Evolutionary conservation across 1,284 basidiomycete species (phyloP).

Genomic region (Pterulicium gracile): DNA sequence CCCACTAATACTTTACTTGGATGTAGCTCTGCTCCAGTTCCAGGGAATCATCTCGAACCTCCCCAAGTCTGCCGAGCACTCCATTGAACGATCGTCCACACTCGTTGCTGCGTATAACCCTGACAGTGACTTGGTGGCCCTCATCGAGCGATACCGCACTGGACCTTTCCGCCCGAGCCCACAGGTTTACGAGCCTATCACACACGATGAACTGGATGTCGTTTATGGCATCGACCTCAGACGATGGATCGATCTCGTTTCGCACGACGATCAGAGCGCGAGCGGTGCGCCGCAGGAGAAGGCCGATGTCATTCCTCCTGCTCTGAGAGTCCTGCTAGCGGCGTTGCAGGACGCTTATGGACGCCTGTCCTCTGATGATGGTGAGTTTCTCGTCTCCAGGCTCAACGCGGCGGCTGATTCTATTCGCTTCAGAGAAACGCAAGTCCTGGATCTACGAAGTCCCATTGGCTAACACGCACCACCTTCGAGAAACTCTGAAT

Average conservation of each 20-base stretch:
- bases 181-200: slow-evolving; percentile 75
- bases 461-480: slow-evolving; percentile 72
- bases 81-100: slow-evolving; percentile 59
- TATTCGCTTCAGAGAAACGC: slow-evolving; percentile 53
- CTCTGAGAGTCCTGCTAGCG: slow-evolving; percentile 58
- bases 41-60: slow-evolving; percentile 67
- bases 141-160: slow-evolving; percentile 84
- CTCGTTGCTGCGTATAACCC: slow-evolving; percentile 78
- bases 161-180: slow-evolving; percentile 80
- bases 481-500: slow-evolving; percentile 76
- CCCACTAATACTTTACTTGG: slow-evolving; percentile 8
- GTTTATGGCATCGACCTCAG: slow-evolving; percentile 84
- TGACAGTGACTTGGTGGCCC: slow-evolving; percentile 69
- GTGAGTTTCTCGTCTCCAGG: slow-evolving; percentile 30
- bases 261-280: slow-evolving; percentile 36
- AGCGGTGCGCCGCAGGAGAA: slow-evolving; percentile 32
- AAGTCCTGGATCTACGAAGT: slow-evolving; percentile 92
- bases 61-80: slow-evolving; percentile 51
- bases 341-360: slow-evolving; percentile 59
- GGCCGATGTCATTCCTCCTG: slow-evolving; percentile 61
- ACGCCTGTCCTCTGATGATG: slow-evolving; percentile 49
- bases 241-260: slow-evolving; percentile 74
- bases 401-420: slow-evolving; percentile 6
- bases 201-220: slow-evolving; percentile 72
- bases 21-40: slow-evolving; percentile 77